A percentile compares a stretch with the other conserved stretches of the same genome.
phyloP scores from a whole-genome alignment of 2,329 filamentous ascomycete genomes.

The Aspergillus tanneri region DNA sequence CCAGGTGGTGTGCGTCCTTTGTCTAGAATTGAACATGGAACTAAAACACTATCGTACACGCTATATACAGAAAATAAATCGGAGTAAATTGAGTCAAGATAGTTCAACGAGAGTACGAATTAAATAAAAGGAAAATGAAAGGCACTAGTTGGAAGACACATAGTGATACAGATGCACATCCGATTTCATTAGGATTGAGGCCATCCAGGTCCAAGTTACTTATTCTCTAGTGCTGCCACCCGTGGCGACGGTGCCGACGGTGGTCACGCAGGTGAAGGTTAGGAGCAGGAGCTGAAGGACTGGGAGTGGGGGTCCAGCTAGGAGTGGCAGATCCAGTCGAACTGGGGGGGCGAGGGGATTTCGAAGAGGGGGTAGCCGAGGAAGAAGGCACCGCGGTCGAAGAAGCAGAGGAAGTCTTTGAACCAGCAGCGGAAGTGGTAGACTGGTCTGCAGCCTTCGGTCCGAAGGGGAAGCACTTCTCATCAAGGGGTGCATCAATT shows the following conservation, averaged over 20 bases:
- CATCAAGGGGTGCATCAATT: not conserved
- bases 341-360: not conserved
- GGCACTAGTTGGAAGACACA: not conserved
- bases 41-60: not conserved
- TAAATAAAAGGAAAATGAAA: not conserved
- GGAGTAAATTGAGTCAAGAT: not conserved
- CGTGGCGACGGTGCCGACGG: conserved; percentile 2
- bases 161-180: not conserved
- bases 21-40: not conserved
- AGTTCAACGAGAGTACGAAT: not conserved
- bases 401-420: not conserved
- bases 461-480: not conserved
- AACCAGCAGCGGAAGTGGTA: not conserved
- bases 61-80: not conserved
- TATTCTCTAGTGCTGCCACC: not conserved
- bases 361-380: not conserved
- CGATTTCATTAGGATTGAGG: not conserved
- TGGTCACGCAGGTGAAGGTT: not conserved
- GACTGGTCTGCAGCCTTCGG: not conserved
- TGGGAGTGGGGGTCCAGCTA: not conserved
- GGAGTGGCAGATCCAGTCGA: not conserved
- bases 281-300: not conserved
- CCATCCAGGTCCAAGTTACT: not conserved
- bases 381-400: not conserved
- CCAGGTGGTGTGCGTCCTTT: not conserved